Base-by-base conservation (phyloP, 768 basidiomycete species). In the Rhizopogon roseolus region DNA sequence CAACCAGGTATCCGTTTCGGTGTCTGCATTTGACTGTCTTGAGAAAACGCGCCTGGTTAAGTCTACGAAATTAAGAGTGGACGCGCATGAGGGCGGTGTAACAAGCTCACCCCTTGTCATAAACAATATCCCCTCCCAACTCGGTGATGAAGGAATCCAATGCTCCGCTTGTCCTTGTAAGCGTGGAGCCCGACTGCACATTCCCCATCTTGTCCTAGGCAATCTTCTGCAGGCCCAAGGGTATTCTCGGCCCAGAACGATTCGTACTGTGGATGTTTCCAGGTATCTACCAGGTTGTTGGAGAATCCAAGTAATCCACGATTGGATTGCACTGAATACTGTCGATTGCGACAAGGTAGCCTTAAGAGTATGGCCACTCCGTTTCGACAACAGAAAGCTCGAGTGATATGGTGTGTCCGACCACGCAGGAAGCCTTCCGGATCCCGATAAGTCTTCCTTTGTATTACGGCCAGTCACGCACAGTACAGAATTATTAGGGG, bases 101-200 rank as follows among this genome's bases (percentile, higher is more conserved):
- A 36, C 9, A 27, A 10, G 62, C 79, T 49, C 49, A 93, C 96
- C 88, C 92, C 76, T 90, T 88, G 65, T 98, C 96, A 63, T 97
- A 98, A 2, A 89, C 78, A 17, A 97, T 77, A 65, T 97, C 94
- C 3, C 79, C 79, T 10, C 89, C 88, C 22, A 98, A 79, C 65
- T 99, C 96, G 2, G 86, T 79, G 13, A 99, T 86, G 65, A 91
- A 95, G 2, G 90, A 93, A 70, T 97, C 94, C 56, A 96, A 75
- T 13, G 93, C 90, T 28, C 86, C 88, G 6, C 80, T 82, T 1
- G 86, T 84, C 54, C 89, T 81, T 52, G 86, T 85, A 58, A 90
- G 72, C 5, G 83, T 78, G 10, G 83, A 82, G 22, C 82, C 81
- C 4, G 89, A 87, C 57, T 90, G 84, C 29, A 76, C 77, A 65